These are phyloP conservation scores for Dissoconium aciculare DNA, from an alignment of 2,329 filamentous ascomycete genomes.

Conservation along the genomic window DNA sequence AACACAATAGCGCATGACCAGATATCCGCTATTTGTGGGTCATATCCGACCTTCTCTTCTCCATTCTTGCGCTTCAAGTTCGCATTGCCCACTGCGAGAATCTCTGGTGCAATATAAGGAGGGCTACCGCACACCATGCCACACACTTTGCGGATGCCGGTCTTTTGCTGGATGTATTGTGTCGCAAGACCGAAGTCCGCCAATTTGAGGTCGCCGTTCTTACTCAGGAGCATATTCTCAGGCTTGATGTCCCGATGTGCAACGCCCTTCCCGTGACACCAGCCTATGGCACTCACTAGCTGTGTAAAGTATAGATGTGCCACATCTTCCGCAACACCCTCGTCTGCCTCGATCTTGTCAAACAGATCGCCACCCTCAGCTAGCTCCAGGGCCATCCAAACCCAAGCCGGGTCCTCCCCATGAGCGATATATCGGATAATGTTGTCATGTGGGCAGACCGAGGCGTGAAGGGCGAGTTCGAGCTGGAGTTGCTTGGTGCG, in stretches of 20 bases:
- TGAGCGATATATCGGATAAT: constrained; percentile 85
- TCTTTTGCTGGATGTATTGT: constrained; percentile 64
- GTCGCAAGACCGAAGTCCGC: constrained; percentile 95
- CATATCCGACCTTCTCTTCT: constrained; percentile 45
- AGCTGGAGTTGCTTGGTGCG: constrained; percentile 78
- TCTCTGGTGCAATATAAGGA: constrained; percentile 93
- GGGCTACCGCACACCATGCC: constrained; percentile 88
- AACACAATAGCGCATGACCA: constrained; percentile 98
- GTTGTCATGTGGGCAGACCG: constrained; percentile 70
- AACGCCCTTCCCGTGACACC: constrained; percentile 91
- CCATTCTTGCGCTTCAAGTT: constrained; percentile 32
- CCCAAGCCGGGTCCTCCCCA: constrained; percentile 74
- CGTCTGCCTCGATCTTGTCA: constrained; percentile 97
- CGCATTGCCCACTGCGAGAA: constrained; percentile 40
- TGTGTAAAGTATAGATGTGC: constrained; percentile 94
- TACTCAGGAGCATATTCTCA: constrained; percentile 84
- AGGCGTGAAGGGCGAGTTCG: constrained; percentile 79
- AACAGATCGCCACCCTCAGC: constrained; percentile 93
- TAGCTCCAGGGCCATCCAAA: constrained; percentile 97
- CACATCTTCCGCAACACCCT: constrained; percentile 84
- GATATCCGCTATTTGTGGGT: constrained; percentile 71
- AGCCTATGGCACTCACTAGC: constrained; percentile 75
- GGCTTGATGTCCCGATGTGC: constrained; percentile 65
- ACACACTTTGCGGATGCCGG: constrained; percentile 66
- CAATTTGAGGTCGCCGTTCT: constrained; percentile 74